phyloP scores from a whole-genome alignment of 1,284 basidiomycete genomes.

The Ustilago bromivora region DNA sequence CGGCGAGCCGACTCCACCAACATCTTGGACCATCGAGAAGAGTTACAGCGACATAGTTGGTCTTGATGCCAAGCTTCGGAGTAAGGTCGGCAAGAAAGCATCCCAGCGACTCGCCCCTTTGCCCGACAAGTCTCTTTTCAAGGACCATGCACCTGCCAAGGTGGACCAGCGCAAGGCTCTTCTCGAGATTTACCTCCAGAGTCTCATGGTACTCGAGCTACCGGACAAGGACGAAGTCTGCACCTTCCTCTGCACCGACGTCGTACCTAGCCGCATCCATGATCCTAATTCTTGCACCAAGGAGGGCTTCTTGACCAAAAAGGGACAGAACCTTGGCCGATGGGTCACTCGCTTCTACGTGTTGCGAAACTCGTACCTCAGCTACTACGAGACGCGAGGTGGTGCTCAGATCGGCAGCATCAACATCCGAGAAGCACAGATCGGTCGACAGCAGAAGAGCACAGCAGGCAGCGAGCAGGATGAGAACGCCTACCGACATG shows the following conservation, averaged over 20 bases:
- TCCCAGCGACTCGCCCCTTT: slow-evolving; percentile 81
- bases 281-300: slow-evolving; percentile 76
- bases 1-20: slow-evolving; percentile 74
- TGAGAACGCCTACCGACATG: slow-evolving; percentile 93
- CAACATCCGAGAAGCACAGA: slow-evolving; percentile 85
- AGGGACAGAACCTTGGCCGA: slow-evolving; percentile 93
- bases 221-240: slow-evolving; percentile 91
- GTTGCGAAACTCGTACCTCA: slow-evolving; percentile 80
- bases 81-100: slow-evolving; percentile 77
- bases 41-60: slow-evolving; percentile 88
- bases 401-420: slow-evolving; percentile 91
- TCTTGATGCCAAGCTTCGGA: slow-evolving; percentile 77
- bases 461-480: slow-evolving; percentile 72
- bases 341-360: slow-evolving; percentile 86
- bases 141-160: slow-evolving; percentile 94
- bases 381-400: slow-evolving; percentile 89
- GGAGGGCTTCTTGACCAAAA: slow-evolving; percentile 95
- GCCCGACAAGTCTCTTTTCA: slow-evolving; percentile 93
- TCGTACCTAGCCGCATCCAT: slow-evolving; percentile 75
- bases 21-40: slow-evolving; percentile 92
- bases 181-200: slow-evolving; percentile 87
- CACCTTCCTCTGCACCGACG: slow-evolving; percentile 90
- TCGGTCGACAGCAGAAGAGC: slow-evolving; percentile 76
- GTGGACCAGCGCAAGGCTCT: slow-evolving; percentile 82
- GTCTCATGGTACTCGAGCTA: slow-evolving; percentile 80